Base-by-base conservation (phyloP, 2,329 filamentous ascomycete species). In the Thelonectria rubi region DNA sequence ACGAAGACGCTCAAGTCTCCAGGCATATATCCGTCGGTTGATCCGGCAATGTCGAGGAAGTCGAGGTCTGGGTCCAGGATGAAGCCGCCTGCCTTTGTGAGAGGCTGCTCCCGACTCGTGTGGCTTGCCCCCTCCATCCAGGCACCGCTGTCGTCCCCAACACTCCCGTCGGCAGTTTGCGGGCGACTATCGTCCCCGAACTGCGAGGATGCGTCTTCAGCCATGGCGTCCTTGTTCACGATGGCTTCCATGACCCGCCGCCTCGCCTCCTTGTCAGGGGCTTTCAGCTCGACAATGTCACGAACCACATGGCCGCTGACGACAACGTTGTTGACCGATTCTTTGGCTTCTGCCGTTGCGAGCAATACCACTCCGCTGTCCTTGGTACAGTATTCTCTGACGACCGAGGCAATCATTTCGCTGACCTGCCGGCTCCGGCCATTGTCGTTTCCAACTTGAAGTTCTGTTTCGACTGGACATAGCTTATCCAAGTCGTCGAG, bases 21-120 rank as follows among this genome's bases (percentile, higher is more conserved):
- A 1, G 95, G 94, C 94, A 98, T 97, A 74, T 98, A 99, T 1
- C 95, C 95, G 73, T 99, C 95, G 0, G 94, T 98, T 69, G 94
- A 90, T 1, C 95, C 94, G 17, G 96, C 93, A 58, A 99, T 85
- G 65, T 98, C 94, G 9, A 98, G 86, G 60, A 98, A 92, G 75
- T 99, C 95, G 10, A 99, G 86, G 50, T 91, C 86, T 0, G 87
- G 80, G 60, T 93, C 91, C 6, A 97, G 80, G 1, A 89, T 78
- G 70, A 97, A 95, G 0, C 90, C 91, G 55, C 86, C 85, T 4
- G 79, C 75, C 49, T 75, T 77, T 14, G 71, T 55, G 11, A 71
- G 72, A 1, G 70, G 57, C 5, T 68, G 65, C 14, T 78, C 76
- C 34, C 79, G 76, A 62, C 85, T 88, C 7, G 80, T 77, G 46